These are phyloP conservation scores for Strobilomyces echinocephalus DNA, from an alignment of 768 basidiomycete species.

Conservation along the genomic window DNA sequence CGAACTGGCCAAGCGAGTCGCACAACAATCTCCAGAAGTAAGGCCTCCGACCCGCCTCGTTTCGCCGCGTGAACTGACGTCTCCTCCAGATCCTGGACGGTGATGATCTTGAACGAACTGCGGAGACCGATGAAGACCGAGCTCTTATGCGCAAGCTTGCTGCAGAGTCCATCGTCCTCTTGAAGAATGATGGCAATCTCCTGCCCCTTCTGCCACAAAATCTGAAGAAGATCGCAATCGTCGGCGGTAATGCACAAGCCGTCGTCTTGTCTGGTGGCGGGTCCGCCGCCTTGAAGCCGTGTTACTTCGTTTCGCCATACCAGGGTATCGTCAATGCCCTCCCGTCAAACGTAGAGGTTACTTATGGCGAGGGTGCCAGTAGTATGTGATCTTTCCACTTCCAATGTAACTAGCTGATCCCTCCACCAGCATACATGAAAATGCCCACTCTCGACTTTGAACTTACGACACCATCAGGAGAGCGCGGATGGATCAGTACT, in stretches of 20 bases:
- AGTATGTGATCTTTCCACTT: slow-evolving; percentile 35
- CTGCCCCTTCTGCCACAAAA: slow-evolving; percentile 33
- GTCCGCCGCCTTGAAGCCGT: slow-evolving; percentile 63
- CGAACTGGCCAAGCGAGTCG: slow-evolving; percentile 65
- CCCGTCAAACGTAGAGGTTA: slow-evolving; percentile 45
- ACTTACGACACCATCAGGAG: slow-evolving; percentile 52
- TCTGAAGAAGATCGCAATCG: slow-evolving; percentile 67
- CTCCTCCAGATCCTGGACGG: slow-evolving; percentile 57
- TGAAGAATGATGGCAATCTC: slow-evolving; percentile 60
- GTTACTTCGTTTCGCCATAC: slow-evolving; percentile 73
- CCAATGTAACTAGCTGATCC: not conserved
- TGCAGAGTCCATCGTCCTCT: slow-evolving; percentile 64
- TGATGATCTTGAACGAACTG: slow-evolving; percentile 60
- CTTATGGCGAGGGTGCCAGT: slow-evolving; percentile 65
- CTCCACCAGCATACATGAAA: slow-evolving; percentile 50
- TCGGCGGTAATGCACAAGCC: slow-evolving; percentile 64
- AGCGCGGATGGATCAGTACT: slow-evolving; percentile 60
- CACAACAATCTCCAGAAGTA: slow-evolving; percentile 62
- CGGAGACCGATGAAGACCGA: slow-evolving; percentile 58
- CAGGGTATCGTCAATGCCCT: slow-evolving; percentile 67
- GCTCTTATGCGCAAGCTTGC: slow-evolving; percentile 64
- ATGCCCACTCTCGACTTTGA: slow-evolving; percentile 68
- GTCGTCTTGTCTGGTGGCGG: slow-evolving; percentile 73
- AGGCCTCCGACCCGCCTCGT: not conserved
- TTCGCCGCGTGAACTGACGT: not conserved